These are phyloP conservation scores for Podospora appendiculata DNA, from an alignment of 495 filamentous ascomycete species.

Conservation along the genomic window DNA sequence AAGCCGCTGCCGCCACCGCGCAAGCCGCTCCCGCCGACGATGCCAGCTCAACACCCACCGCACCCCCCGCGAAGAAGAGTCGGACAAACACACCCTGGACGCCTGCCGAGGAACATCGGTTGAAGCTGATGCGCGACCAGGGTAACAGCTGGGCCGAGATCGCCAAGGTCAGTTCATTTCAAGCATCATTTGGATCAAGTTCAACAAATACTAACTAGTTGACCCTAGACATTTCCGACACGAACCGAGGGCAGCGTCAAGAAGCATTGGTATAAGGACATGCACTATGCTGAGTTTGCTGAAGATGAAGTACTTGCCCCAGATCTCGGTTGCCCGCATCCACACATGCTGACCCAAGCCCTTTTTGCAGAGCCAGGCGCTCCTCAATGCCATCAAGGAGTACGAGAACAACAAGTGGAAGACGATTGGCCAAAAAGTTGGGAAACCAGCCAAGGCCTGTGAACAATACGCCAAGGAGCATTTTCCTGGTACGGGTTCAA, in stretches of 20 bases:
- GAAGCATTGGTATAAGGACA: constrained; percentile 99
- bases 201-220: constrained; percentile 25
- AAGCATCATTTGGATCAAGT: background rate
- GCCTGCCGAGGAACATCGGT: constrained; percentile 80
- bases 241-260: constrained; percentile 96
- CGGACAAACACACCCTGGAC: constrained; percentile 98
- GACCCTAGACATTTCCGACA: constrained; percentile 70
- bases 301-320: constrained; percentile 78
- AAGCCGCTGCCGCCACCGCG: constrained; percentile 22
- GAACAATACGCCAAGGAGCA: constrained; percentile 98
- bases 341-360: constrained; percentile 3
- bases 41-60: constrained; percentile 22
- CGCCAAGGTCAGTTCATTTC: constrained; percentile 61
- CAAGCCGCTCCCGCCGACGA: constrained; percentile 26
- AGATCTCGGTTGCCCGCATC: background rate
- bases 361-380: constrained; percentile 59
- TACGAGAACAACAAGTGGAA: constrained; percentile 99
- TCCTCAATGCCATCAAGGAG: constrained; percentile 93
- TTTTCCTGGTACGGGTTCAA: constrained; percentile 45
- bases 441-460: constrained; percentile 98
- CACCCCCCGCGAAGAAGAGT: constrained; percentile 76
- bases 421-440: constrained; percentile 88
- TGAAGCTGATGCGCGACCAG: constrained; percentile 89
- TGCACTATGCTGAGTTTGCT: constrained; percentile 98
- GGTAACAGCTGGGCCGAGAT: constrained; percentile 96